These are phyloP conservation scores for Vanrija humicola DNA, from an alignment of 1,284 basidiomycete species.

Conservation along the genomic window DNA sequence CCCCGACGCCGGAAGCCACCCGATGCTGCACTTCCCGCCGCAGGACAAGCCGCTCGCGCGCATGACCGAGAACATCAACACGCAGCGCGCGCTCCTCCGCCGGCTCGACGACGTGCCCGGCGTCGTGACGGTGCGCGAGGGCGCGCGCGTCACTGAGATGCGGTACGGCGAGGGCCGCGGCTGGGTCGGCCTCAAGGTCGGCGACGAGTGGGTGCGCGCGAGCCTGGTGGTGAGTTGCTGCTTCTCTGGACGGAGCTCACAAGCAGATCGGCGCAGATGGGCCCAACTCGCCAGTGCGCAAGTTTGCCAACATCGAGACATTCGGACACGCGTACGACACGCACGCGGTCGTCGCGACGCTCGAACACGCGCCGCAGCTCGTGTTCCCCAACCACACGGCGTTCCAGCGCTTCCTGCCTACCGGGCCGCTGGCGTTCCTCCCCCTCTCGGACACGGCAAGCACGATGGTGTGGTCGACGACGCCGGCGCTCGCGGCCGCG, in stretches of 20 bases:
- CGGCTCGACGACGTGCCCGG: constrained; percentile 36
- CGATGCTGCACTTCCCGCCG: constrained; percentile 42
- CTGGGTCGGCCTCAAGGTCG: constrained; percentile 43
- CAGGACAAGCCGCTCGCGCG: constrained; percentile 60
- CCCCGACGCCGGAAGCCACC: constrained; percentile 49
- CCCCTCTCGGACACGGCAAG: constrained; percentile 70
- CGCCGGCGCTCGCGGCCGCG: constrained; percentile 68
- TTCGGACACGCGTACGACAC: constrained; percentile 91
- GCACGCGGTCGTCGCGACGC: constrained; percentile 85
- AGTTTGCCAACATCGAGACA: constrained; percentile 78
- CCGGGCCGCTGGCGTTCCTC: constrained; percentile 92
- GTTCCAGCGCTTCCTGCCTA: constrained; percentile 92
- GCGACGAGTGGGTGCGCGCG: constrained; percentile 42
- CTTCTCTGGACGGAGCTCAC: not conserved
- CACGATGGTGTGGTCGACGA: constrained; percentile 94
- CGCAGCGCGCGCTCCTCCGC: constrained; percentile 73
- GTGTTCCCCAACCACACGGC: constrained; percentile 68
- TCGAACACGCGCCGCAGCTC: constrained; percentile 60
- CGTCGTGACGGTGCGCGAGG: constrained; percentile 37
- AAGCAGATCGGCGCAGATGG: constrained; percentile 89
- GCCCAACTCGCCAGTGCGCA: constrained; percentile 85
- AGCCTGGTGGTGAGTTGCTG: constrained; percentile 36
- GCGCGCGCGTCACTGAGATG: constrained; percentile 39
- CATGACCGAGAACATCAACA: constrained; percentile 83
- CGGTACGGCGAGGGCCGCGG: constrained; percentile 35